Base-by-base conservation (phyloP, 2,329 filamentous ascomycete genomes). In the Orbilia oligospora region DNA sequence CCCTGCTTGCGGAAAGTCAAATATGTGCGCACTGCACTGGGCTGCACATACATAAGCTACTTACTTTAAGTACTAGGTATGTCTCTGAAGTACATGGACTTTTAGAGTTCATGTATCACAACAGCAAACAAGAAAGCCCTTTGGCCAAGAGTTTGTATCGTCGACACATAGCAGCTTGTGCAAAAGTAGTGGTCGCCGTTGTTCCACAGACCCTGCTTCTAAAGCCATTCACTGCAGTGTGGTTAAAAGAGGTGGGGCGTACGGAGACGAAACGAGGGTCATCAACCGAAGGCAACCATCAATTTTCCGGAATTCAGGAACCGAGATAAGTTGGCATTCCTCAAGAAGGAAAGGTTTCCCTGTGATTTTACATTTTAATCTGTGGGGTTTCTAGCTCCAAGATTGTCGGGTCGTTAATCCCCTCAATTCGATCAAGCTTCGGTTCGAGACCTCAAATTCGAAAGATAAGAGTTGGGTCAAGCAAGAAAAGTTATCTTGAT, bases 291-390 rank as follows among this genome's bases (percentile, higher is more conserved):
- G 73, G 73, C 73, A 77, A 44, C 73, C 67, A 77, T 58, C 55
- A 70, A 68, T 71, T 71, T 77, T 68, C 73, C 67, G 73, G 68
- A 71, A 77, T 68, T 63, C 67, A 77, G 73, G 73, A 77, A 77
- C 73, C 72, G 73, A 71, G 68, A 77, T 66, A 41, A 41, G 30
- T 51, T 65, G 66, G 53, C 55, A 67, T 71, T 46, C 73, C 73
- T 20, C 1, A 77, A 77, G 53, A 30, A 41, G 73, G n/a, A 58
- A 77, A 71, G 67, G 49, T 64, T 77, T 77, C 67, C 73, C 67
- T 61, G 61, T 44, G 58, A 48, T 22, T 48, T 51, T 64, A 36
- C 49, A 58, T 22, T 5, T 22, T 22, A 41, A 38, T 38, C n/a
- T 58, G 53, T 58, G 53, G 53, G 33, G 51, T 63, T 68, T 6